Base-by-base conservation (phyloP, 805 yeast genomes). In the Ogataea chonburiensis region DNA sequence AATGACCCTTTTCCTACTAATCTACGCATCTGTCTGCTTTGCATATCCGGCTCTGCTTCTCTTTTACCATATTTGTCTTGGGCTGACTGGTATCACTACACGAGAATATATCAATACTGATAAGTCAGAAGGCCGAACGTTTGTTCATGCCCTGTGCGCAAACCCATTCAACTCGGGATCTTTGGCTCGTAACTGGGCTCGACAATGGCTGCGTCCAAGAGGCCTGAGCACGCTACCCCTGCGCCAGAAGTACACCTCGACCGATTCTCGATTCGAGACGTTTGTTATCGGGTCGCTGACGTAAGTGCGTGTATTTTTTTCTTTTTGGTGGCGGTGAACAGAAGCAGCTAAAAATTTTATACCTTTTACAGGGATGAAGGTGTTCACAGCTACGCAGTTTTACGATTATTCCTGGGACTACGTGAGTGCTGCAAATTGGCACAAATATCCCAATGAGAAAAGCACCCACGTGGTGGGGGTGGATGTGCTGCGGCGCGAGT, bases 371-470 rank as follows among this genome's bases (percentile, higher is more conserved):
- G 12, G n/a, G 26, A 91, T 91, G 98, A 86, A 82, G 60, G 68
- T 91, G 30, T 89, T 87, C 57, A 77, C 76, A 26, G 73, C 84
- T 24, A 61, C 70, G 13, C 91, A 84, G 58, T 67, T 63, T 26
- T 91, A 87, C 60, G 67, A 77, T 37, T 89, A 93, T 55, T 77
- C 94, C 0, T 91, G 98, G 97, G 95, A 84, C 17, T 87, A 84
- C 50, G 95, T 91, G 17, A 83, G 96, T 0, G 88, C 95, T 2
- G 97, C 98, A 34, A 88, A 89, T 62, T 91, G 98, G 98, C 79
- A 76, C 47, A 91, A 91, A 51, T 91, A 91, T 63, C 98, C 98
- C n/a, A 91, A 93, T 58, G 95, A 88, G 50, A 70, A 81, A 40
- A 80, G 96, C 6, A 75, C 95, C 0, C 98, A 91, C 61, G 98